Conservation (phyloP, 495 filamentous ascomycete genomes). For the Glonium stellatum region DNA sequence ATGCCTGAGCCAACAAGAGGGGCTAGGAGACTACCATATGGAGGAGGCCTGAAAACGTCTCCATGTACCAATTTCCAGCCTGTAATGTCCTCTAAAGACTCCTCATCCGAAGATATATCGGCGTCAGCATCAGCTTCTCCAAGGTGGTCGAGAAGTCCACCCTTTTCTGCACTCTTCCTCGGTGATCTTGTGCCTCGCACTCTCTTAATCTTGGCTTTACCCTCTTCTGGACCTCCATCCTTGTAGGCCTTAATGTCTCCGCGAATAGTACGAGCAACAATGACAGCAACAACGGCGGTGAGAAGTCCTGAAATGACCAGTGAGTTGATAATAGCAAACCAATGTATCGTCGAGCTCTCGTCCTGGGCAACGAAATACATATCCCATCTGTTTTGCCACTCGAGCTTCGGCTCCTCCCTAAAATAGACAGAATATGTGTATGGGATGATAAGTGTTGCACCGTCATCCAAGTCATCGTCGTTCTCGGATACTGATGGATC, state of each 20-base stretch:
- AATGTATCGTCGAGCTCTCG: slow-evolving; percentile 78
- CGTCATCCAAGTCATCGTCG: slow-evolving; percentile 50
- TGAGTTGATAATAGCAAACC: slow-evolving; percentile 89
- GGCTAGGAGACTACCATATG: slow-evolving; percentile 69
- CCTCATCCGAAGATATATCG: slow-evolving; percentile 67
- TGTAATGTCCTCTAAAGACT: slow-evolving; percentile 72
- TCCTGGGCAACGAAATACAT: slow-evolving; percentile 90
- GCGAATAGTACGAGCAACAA: slow-evolving; percentile 73
- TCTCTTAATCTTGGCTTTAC: slow-evolving; percentile 52
- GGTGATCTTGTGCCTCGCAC: slow-evolving; percentile 41
- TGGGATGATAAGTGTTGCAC: slow-evolving; percentile 66
- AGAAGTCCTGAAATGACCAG: slow-evolving; percentile 77
- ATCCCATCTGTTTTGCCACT: slow-evolving; percentile 87
- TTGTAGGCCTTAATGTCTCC: slow-evolving; percentile 72
- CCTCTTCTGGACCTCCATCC: slow-evolving; percentile 60
- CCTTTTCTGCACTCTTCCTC: slow-evolving; percentile 48
- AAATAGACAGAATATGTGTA: slow-evolving; percentile 94
- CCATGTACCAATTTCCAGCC: slow-evolving; percentile 95
- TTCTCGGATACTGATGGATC: slow-evolving; percentile 58
- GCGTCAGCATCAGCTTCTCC: slow-evolving; percentile 54
- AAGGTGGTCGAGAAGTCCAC: slow-evolving; percentile 56
- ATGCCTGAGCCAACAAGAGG: slow-evolving; percentile 83
- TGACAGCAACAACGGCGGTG: slow-evolving; percentile 77
- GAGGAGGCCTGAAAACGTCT: slow-evolving; percentile 82
- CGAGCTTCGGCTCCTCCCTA: slow-evolving; percentile 71